Evolutionary conservation across 1,284 basidiomycete species (phyloP).

Genomic region (Malassezia japonica): DNA sequence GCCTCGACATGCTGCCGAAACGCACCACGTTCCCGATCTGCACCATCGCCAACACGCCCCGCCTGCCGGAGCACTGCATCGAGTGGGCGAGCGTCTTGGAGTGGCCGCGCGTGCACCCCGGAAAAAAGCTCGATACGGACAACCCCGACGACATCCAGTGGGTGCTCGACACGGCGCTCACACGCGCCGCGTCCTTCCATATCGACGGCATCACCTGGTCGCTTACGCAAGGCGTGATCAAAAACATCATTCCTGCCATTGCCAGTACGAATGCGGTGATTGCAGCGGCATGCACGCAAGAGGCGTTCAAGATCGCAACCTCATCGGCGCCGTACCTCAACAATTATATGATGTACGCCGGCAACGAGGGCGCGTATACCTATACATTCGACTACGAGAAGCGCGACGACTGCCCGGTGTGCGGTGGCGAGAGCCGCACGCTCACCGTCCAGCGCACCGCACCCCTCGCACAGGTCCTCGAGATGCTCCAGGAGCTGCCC

Average conservation of each 20-base stretch:
- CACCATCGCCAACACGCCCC: constrained; percentile 96
- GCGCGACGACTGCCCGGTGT: constrained; percentile 88
- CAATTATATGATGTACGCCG: constrained; percentile 86
- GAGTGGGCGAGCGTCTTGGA: constrained; percentile 99
- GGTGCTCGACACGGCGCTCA: constrained; percentile 68
- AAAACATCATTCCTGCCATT: constrained; percentile 91
- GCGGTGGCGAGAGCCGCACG: constrained; percentile 64
- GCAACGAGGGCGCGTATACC: constrained; percentile 91
- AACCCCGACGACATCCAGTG: constrained; percentile 93
- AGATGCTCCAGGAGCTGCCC: constrained; percentile 24
- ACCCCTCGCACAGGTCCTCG: constrained; percentile 29
- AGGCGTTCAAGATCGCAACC: constrained; percentile 97
- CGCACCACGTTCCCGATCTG: constrained; percentile 96
- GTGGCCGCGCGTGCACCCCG: constrained; percentile 69
- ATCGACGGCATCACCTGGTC: constrained; percentile 98
- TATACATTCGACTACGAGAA: constrained; percentile 94
- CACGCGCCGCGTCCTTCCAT: constrained; percentile 75
- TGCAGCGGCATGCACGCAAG: constrained; percentile 85
- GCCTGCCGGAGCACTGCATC: constrained; percentile 96
- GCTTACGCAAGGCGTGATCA: constrained; percentile 94
- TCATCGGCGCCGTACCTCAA: constrained; percentile 84
- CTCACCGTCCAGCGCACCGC: constrained; percentile 15
- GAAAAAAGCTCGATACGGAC: constrained; percentile 54
- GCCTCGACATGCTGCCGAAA: constrained; percentile 94
- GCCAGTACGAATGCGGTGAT: constrained; percentile 46